phyloP scores from a whole-genome alignment of 192 early-diverging fungal species.

The Rhizophagus sp. region DNA sequence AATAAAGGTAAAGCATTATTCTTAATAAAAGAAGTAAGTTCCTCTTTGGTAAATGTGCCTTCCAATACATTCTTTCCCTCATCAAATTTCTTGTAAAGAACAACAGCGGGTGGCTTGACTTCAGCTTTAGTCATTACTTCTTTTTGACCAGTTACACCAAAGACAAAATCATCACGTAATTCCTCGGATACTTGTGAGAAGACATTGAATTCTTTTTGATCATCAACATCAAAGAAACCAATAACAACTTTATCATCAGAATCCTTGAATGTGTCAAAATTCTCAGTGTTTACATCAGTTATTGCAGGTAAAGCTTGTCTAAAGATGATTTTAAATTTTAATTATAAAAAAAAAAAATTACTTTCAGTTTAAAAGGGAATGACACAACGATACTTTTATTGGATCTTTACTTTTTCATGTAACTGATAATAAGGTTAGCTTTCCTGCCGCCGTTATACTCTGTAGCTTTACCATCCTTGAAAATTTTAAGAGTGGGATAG shows the following conservation, averaged over 20 bases:
- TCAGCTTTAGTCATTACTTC: conserved; percentile 55
- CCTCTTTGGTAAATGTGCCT: conserved; percentile 57
- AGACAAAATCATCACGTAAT: conserved; percentile 84
- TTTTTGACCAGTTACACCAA: conserved; percentile 75
- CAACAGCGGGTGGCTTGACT: conserved; percentile 63
- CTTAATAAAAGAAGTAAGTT: conserved; percentile 72
- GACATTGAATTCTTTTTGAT: conserved; percentile 63
- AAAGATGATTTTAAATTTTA: background rate
- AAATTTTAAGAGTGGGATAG: conserved; percentile 94
- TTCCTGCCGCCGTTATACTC: conserved; percentile 90
- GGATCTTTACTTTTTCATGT: conserved; percentile 83
- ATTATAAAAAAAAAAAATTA: background rate
- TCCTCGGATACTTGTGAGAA: conserved; percentile 72
- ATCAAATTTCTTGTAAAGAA: conserved; percentile 91
- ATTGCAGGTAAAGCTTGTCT: conserved; percentile 85
- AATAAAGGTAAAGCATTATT: conserved; percentile 80
- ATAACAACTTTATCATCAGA: conserved; percentile 91
- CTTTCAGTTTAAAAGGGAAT: background rate
- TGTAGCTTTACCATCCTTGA: conserved; percentile 65
- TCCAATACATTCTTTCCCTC: conserved; percentile 77
- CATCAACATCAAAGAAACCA: conserved; percentile 70
- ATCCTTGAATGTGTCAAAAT: conserved; percentile 71
- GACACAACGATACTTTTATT: no score
- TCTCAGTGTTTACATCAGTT: conserved; percentile 65
- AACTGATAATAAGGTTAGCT: conserved; percentile 82